Evolutionary conservation across 1,284 basidiomycete species (phyloP), one percentile per base, ranked within the genome.

Genomic region (Apiotrichum mycotoxinovorans): DNA sequence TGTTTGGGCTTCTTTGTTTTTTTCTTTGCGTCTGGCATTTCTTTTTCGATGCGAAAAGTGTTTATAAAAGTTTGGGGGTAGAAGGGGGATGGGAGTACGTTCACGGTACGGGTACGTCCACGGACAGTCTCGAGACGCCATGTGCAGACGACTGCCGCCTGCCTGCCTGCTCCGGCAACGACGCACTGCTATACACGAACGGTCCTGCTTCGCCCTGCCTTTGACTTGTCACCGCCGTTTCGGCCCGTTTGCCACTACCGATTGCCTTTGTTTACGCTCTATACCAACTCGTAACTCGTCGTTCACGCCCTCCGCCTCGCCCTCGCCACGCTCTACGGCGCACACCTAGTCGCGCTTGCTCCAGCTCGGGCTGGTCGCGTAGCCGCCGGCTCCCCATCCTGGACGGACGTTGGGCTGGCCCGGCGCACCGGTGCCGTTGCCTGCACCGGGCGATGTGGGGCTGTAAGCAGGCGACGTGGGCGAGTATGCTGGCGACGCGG

Each of bases 401-500:
- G 54, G 40, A 14, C 61, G 57, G 2, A 30, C 20, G 25, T 51
- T 41, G 33, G 38, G 43, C 52, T 60, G 47, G 33, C 58, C 48
- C 26, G 50, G 37, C 12, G 25, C 45, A 30, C 52, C 54, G 49
- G 52, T 58, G 25, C 37, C 23, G 42, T 27, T 30, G 33, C 51
- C 27, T 47, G 38, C 26, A 4, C 49, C 60, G 11, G 91, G 91
- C 35, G 89, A 91, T 0, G 89, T 82, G 0, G 90, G 76, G 52
- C 66, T 64, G 64, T 71, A 72, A 0, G 70, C 66, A 15, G 71
- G 70, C 59, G 63, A 67, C 85, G 74, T 67, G 14, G 76, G 76
- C 14, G 70, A 91, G 76, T 91, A 94, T 80, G 87, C 88, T 47
- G 91, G 91, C 43, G 89, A 91, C 1, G 89, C 83, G 0, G 90